A percentile compares a stretch with the other conserved stretches of the same genome.
phyloP scores from a whole-genome alignment of 176 grass and related monocot genomes.

The Chrysopogon serrulatus region DNA sequence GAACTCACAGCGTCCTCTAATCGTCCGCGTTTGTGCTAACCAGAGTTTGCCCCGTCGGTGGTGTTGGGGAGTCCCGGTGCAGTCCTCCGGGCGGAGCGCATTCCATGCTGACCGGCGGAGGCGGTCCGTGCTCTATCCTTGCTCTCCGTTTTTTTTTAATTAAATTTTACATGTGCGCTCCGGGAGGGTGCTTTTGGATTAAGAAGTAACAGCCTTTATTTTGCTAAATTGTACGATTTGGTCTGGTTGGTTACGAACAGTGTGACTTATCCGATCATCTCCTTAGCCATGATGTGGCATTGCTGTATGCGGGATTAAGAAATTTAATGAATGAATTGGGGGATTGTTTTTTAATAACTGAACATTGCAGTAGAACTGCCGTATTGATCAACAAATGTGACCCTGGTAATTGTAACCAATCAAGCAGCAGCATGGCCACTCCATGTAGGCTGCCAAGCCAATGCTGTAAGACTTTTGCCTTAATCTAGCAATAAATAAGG shows the following conservation, averaged over 20 bases:
- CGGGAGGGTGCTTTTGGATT: background rate
- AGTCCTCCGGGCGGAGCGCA: background rate
- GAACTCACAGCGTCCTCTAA: background rate
- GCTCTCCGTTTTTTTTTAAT: background rate
- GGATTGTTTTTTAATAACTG: background rate
- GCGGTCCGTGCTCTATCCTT: constrained; percentile 18
- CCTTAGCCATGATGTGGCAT: background rate
- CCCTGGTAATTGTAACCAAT: background rate
- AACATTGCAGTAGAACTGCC: background rate
- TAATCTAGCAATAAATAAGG: no score
- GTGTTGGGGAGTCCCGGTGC: background rate
- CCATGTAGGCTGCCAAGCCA: no score
- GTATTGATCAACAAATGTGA: background rate
- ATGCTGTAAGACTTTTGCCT: no score
- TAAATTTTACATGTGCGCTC: background rate
- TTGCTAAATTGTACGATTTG: background rate
- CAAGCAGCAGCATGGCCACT: background rate
- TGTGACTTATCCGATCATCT: background rate
- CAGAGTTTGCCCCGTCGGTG: constrained; percentile 2
- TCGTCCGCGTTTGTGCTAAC: background rate
- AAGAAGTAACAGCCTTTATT: background rate
- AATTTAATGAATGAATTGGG: background rate
- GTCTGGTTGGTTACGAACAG: background rate
- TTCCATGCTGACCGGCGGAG: constrained; percentile 15
- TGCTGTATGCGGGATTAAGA: background rate